Conservation (phyloP, 2,329 filamentous ascomycete species). For the Exophiala aquamarina region DNA sequence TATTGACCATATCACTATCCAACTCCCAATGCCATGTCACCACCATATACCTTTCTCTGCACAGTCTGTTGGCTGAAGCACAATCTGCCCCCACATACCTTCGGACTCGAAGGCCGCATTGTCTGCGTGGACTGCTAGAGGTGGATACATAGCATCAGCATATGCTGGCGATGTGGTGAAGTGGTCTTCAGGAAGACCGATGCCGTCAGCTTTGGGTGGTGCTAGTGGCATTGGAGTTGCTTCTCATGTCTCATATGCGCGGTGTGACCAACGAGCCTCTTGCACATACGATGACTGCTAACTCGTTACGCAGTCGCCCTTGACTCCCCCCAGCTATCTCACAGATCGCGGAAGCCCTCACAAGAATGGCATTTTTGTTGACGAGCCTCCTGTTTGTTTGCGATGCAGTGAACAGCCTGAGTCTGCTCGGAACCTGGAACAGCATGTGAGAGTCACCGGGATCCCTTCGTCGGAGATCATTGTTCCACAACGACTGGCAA, state of each 20-base stretch:
- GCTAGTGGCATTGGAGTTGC: slow-evolving; percentile 34
- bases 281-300: not conserved
- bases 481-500: slow-evolving; percentile 2
- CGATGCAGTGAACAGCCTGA: slow-evolving; percentile 18
- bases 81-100: slow-evolving; percentile 14
- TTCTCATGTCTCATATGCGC: slow-evolving; percentile 31
- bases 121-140: slow-evolving; percentile 29
- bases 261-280: slow-evolving; percentile 13
- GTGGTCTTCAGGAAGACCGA: slow-evolving; percentile 27
- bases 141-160: slow-evolving; percentile 25
- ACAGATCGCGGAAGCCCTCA: slow-evolving; percentile 17
- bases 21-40: not conserved
- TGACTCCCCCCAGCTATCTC: slow-evolving; percentile 23
- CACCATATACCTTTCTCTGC: slow-evolving; percentile 18
- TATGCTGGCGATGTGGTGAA: slow-evolving; percentile 32
- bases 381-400: slow-evolving; percentile 23
- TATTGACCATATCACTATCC: not conserved
- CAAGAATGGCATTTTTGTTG: slow-evolving; percentile 19
- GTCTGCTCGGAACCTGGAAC: slow-evolving; percentile 24
- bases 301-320: slow-evolving; percentile 15
- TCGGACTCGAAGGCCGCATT: slow-evolving; percentile 21
- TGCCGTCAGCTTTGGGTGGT: slow-evolving; percentile 32
- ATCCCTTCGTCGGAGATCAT: not conserved
- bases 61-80: slow-evolving; percentile 23
- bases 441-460: slow-evolving; percentile 16